Evolutionary conservation across 2,329 filamentous ascomycete species (phyloP), one percentile per base, ranked within the genome.

Genomic region (Penicillium decumbens): DNA sequence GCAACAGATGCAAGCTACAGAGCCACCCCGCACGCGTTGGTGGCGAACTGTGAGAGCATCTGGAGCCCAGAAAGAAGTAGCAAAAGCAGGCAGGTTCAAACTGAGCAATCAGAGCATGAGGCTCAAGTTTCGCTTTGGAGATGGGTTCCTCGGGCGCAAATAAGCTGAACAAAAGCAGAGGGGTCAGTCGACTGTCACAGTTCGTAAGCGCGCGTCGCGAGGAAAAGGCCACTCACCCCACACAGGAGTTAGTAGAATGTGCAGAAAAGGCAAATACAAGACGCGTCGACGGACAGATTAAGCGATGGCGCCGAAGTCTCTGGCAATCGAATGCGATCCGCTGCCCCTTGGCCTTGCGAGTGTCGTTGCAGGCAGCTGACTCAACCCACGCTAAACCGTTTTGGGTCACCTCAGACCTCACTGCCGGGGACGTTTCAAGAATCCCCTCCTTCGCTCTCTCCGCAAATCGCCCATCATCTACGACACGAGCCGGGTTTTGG

Each of bases 351-450:
- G 59, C 60, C 62, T 57, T 63, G 50, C 56, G 61, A 61, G 62
- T 65, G 66, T 70, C 65, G 66, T 66, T 61, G 64, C 60, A 58
- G 55, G 51, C 56, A 27, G 67, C 66, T 70, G 65, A 70, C 60
- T 70, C 64, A 70, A 57, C 33, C 57, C 24, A 48, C 47, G 54
- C 67, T 69, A 70, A 65, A 43, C 67, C 57, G 23, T 18, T 65
- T 69, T 48, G 40, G 63, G 66, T 30, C 35, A 39, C 45, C 45
- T 49, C 57, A 65, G 62, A 65, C 64, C 59, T 65, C 63, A 53
- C 53, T 49, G 47, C 54, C 45, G 56, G 53, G 49, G 27, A 33
- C 25, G 41, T 38, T 27, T 37, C 46, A 29, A 18, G 29, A 24
- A 41, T 49, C 47, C 47, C 47, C 46, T 47, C 51, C 48, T 55